Conservation (phyloP, 176 grass and related monocot genomes). For the Avena atlantica region DNA sequence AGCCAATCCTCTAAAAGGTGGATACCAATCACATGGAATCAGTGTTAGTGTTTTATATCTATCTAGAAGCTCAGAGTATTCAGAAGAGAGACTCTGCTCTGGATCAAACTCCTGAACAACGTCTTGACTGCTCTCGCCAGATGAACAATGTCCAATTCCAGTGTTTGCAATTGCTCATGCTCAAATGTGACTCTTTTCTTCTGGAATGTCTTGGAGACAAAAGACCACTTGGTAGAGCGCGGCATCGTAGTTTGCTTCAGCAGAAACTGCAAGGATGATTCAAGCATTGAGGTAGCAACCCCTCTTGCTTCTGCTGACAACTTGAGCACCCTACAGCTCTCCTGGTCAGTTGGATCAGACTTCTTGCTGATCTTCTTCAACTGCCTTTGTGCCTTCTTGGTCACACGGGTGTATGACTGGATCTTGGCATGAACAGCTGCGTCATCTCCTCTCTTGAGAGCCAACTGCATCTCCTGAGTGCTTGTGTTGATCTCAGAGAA, state of each 20-base stretch:
- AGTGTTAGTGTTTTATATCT: slow-evolving; percentile 2
- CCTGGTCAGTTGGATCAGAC: slow-evolving; percentile 12
- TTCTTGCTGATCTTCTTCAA: slow-evolving; percentile 53
- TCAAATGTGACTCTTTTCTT: slow-evolving; percentile 42
- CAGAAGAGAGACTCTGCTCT: neutral
- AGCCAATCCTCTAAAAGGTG: slow-evolving; percentile 47
- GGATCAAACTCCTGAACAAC: neutral
- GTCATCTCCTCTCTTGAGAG: slow-evolving; percentile 43
- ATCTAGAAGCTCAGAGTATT: neutral
- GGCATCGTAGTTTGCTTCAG: slow-evolving; percentile 18
- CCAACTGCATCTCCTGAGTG: slow-evolving; percentile 26
- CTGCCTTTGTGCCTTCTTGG: slow-evolving; percentile 51
- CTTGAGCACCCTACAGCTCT: slow-evolving; percentile 38
- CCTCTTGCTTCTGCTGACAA: slow-evolving; percentile 48
- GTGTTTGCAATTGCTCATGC: slow-evolving; percentile 42
- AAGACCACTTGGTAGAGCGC: slow-evolving; percentile 46
- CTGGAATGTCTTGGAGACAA: slow-evolving; percentile 49
- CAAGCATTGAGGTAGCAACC: slow-evolving; percentile 42
- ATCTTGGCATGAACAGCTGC: slow-evolving; percentile 23
- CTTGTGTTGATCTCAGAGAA: slow-evolving; percentile 34
- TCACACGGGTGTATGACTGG: slow-evolving; percentile 28
- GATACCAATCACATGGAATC: slow-evolving; percentile 18
- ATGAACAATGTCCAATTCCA: slow-evolving; percentile 30
- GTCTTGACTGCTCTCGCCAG: neutral
- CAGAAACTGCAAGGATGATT: slow-evolving; percentile 18